Percentiles rank a stretch among this genome's conserved stretches.
These are phyloP conservation scores for Trametes polyzona DNA, from an alignment of 1,284 basidiomycete genomes.

Conservation along the genomic window DNA sequence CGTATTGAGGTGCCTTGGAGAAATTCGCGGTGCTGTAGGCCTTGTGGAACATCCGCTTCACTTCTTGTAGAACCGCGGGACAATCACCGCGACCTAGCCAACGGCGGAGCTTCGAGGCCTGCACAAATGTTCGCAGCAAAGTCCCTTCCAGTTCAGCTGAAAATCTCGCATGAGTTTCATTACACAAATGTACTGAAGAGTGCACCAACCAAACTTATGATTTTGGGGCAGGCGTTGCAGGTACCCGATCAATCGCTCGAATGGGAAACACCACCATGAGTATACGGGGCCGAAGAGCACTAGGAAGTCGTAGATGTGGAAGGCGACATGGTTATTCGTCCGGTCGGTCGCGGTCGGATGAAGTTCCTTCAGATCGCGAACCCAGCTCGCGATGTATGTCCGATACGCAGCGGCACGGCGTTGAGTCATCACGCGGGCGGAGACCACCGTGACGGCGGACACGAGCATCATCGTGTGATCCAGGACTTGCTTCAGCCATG, in stretches of 20 bases:
- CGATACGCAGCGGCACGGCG: conserved; percentile 19
- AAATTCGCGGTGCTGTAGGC: too few species aligned
- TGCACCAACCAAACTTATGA: not conserved
- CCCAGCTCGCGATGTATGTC: conserved; percentile 24
- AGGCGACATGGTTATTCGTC: conserved; percentile 29
- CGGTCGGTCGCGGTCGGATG: conserved; percentile 26
- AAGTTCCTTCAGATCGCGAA: conserved; percentile 26
- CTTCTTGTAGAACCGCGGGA: not conserved
- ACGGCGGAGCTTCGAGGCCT: conserved; percentile 2
- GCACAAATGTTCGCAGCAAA: not conserved
- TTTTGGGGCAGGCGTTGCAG: conserved; percentile 9
- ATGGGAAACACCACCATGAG: conserved; percentile 42
- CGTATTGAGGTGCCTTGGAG: too few species aligned
- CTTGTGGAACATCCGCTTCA: too few species aligned
- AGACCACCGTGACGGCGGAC: conserved; percentile 22
- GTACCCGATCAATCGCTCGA: conserved; percentile 38
- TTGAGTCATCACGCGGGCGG: not conserved
- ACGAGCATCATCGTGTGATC: conserved; percentile 35
- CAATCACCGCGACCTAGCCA: conserved; percentile 3
- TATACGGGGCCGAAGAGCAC: conserved; percentile 38
- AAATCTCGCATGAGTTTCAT: not conserved
- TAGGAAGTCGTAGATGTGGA: conserved; percentile 41
- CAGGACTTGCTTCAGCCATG: conserved; percentile 18
- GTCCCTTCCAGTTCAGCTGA: conserved; percentile 5
- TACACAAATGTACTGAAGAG: too few species aligned